Percentiles rank a stretch among this genome's conserved stretches.
Evolutionary conservation across 768 basidiomycete species (phyloP).

Genomic region (Phlebiopsis flavidoalba): DNA sequence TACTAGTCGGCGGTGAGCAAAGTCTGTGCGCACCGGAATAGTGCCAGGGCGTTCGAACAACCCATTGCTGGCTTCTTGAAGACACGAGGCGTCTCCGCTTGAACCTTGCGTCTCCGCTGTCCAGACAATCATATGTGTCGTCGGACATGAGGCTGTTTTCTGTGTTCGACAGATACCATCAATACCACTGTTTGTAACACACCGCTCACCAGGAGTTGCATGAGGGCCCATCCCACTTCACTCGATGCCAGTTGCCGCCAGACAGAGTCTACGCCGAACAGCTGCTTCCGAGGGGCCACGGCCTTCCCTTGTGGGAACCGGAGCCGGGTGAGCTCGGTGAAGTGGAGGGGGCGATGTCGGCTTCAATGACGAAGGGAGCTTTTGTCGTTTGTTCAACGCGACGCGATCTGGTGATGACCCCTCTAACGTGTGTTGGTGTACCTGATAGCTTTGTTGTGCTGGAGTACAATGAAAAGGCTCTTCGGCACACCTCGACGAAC

Average conservation of each 20-base stretch:
- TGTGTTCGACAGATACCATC: no score
- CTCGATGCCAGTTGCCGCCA: neutral
- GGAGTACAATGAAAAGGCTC: neutral
- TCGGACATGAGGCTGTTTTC: no score
- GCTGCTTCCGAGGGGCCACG: neutral
- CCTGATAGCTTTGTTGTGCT: neutral
- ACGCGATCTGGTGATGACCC: constrained; percentile 4
- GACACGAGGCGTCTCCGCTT: no score
- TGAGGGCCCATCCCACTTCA: neutral
- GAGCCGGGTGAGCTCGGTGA: constrained; percentile 7
- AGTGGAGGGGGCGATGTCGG: constrained; percentile 19
- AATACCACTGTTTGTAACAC: no score
- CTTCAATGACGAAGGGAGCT: constrained; percentile 10
- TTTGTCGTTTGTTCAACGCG: constrained; percentile 17
- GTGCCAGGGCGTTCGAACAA: no score
- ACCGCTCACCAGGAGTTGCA: no score
- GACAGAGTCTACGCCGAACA: neutral
- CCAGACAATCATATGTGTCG: no score
- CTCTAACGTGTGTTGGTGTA: neutral
- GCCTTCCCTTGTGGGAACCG: neutral
- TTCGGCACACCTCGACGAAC: neutral
- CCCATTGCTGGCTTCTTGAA: no score
- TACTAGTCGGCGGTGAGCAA: no score
- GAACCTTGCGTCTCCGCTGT: no score
- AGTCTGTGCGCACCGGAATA: no score